phyloP scores from a whole-genome alignment of 768 basidiomycete genomes.

The Mycena rosella region DNA sequence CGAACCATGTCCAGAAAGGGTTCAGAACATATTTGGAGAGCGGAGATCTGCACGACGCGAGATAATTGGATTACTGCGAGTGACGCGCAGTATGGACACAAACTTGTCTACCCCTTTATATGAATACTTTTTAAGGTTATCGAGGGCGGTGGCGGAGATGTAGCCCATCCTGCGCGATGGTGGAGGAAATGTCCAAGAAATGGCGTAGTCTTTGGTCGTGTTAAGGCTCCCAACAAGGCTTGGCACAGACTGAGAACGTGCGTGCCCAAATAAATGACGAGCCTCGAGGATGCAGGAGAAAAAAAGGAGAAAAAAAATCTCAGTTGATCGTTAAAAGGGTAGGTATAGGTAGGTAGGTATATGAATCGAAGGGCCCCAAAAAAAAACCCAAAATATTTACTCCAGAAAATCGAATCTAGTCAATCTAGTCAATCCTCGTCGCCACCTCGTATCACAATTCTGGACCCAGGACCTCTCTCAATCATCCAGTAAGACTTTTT shows the following conservation, averaged over 20 bases:
- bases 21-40: constrained; percentile 81
- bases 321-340: no score
- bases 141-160: constrained; percentile 74
- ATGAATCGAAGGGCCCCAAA: no score
- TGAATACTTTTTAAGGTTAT: constrained; percentile 81
- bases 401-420: no score
- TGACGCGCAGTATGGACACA: constrained; percentile 38
- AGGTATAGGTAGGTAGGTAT: no score
- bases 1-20: constrained; percentile 93
- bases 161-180: constrained; percentile 63
- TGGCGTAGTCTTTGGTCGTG: constrained; percentile 3
- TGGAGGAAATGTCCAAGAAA: neutral
- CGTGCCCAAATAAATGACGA: no score
- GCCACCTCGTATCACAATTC: neutral
- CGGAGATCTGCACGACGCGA: constrained; percentile 66
- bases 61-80: constrained; percentile 20
- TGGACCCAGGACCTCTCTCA: neutral
- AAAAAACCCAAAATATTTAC: no score
- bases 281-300: no score
- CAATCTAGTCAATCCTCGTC: no score
- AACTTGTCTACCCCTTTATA: constrained; percentile 89
- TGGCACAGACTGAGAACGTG: no score
- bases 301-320: no score
- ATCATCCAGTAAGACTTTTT: neutral
- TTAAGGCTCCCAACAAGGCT: neutral